Base-by-base conservation (phyloP, 805 yeast species). In the Saccharomycopsis schoenii region DNA sequence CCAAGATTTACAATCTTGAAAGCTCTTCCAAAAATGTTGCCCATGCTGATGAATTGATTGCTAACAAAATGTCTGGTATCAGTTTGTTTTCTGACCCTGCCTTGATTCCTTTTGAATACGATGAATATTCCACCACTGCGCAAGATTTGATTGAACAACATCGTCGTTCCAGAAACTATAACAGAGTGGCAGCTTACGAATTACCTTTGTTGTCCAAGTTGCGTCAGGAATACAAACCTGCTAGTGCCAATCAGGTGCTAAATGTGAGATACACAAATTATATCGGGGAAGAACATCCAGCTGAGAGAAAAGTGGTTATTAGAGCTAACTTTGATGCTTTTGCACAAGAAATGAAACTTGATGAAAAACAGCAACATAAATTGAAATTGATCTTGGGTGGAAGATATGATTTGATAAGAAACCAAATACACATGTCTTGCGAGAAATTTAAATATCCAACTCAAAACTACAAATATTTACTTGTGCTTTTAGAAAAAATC, bases 151-250 rank as follows among this genome's bases (percentile, higher is more conserved):
- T 86, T 40, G 82, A 83, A 60, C 86, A 83, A 65, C 88, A 84
- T 68, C 81, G 97, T 69, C 86, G 83, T 65, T 84, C 82, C 67
- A 84, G 96, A 66, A 83, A 87, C 65, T 83, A 85, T 68, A 85
- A 85, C 69, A 81, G 97, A 67, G 78, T 89, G 54, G 89, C 96
- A 11, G 97, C 97, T 0, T 93, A 86, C 74, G 98, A 93, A 71
- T 80, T 93, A 78, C 99, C 99, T 6, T 80, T 83, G 60, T 78
- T 94, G 65, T 84, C 85, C 51, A 84, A 89, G 71, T 88, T 79
- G 70, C 85, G 93, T 67, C 83, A 86, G 72, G 79, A 78, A 62
- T 92, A 88, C 75, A 71, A 68, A 40, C 85, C 85, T 21, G 76
- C 77, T 14, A 66, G 77, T 5, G 66, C 67, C 11, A 69, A 68